Base-by-base conservation (phyloP, 306 rosid genomes). In the Senna siamea region DNA sequence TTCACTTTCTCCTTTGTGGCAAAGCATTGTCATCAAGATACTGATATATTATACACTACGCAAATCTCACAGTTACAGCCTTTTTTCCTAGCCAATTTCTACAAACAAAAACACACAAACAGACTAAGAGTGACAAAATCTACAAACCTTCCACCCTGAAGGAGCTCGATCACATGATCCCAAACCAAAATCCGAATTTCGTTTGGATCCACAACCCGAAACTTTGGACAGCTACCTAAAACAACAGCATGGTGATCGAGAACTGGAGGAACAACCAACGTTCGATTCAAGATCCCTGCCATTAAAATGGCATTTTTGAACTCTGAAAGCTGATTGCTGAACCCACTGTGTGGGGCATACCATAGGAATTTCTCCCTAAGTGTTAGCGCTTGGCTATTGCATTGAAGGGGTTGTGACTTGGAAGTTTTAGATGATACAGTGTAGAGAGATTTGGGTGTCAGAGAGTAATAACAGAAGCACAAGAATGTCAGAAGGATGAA, bases 301-400 rank as follows among this genome's bases (percentile, higher is more conserved):
- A 93, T 74, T 26, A 87, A 57, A 75, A 91, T 37, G 1, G 89
- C 97, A 26, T 87, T 86, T 77, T 89, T 90, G 78, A 93, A 86
- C 81, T 93, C 97, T 1, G 85, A 72, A 74, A 93, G 89, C 88
- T 93, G 96, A 81, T 93, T 93, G 79, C 85, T 85, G 92, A 93
- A 91, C 54, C 98, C 98, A 7, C 96, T 89, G 81, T 88, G 96
- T 41, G 98, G 97, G 0, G 96, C 97, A 66, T 89, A 91, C 84
- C 84, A 88, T 66, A 91, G 69, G 85, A 91, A 94, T 57, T 61
- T 91, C 61, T 81, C 87, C 12, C 86, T 83, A 28, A 60, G 53
- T 8, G 62, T 26, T 1, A 74, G 41, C 47, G 86, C 73, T 52
- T 69, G 89, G 64, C 37, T n/a, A 7, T 85, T 68, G 75, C 98